These are phyloP conservation scores for Moricandia moricandioides DNA, from an alignment of 345 rosid species.

Conservation along the genomic window DNA sequence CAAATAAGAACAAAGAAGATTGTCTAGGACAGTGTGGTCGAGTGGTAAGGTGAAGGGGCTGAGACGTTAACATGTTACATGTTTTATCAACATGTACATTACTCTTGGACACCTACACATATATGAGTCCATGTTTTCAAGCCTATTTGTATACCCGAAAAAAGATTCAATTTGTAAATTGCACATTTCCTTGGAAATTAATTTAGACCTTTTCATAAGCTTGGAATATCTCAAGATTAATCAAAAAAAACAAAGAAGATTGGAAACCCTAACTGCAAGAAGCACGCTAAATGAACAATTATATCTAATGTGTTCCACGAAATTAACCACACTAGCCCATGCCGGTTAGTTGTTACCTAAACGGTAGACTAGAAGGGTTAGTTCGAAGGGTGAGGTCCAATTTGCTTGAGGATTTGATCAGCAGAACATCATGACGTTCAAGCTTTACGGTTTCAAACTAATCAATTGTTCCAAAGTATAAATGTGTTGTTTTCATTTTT, in stretches of 20 bases:
- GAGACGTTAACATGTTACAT: too few species aligned
- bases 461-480: not conserved
- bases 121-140: too few species aligned
- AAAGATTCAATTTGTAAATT: too few species aligned
- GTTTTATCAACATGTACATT: too few species aligned
- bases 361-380: not conserved
- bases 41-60: too few species aligned
- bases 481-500: not conserved
- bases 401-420: slow-evolving; percentile 8
- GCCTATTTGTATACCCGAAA: too few species aligned
- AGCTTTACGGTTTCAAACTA: not conserved
- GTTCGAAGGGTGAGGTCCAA: not conserved
- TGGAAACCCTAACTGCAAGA: slow-evolving; percentile 9
- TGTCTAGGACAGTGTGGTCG: too few species aligned
- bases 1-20: not conserved
- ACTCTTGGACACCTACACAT: too few species aligned
- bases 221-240: too few species aligned
- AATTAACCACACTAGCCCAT: not conserved
- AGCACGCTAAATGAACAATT: not conserved
- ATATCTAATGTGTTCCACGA: not conserved
- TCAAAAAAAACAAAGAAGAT: not conserved
- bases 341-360: not conserved
- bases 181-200: too few species aligned
- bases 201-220: too few species aligned
- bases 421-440: slow-evolving; percentile 7